Percentiles rank a stretch among this genome's conserved stretches.
Conservation (phyloP, 2,329 filamentous ascomycete species). For the Venturia aucupariae region DNA sequence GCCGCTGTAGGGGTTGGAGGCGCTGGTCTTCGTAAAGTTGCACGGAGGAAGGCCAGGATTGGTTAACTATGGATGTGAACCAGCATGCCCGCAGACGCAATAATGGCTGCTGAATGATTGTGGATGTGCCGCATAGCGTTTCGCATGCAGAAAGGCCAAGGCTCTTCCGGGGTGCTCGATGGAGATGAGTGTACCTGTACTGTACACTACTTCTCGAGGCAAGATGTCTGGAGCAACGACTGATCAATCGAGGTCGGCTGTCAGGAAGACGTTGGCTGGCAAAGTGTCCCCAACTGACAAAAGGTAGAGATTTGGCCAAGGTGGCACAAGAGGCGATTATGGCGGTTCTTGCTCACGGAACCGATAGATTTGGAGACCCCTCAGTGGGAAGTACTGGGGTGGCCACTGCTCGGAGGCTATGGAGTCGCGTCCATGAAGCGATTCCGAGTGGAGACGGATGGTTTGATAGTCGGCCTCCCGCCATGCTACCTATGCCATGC, state of each 20-base stretch:
- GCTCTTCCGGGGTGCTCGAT: neutral
- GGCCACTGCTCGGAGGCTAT: neutral
- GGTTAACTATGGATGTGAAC: neutral
- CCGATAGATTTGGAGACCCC: neutral
- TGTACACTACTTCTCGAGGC: neutral
- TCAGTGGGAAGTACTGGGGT: neutral
- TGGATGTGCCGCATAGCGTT: constrained; percentile 1
- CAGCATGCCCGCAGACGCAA: neutral
- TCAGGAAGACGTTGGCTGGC: neutral
- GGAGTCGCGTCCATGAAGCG: neutral
- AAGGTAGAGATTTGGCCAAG: too few relatives aligned
- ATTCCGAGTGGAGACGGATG: neutral
- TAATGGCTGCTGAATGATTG: neutral
- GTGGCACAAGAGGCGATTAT: neutral
- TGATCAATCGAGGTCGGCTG: neutral
- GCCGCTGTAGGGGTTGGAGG: neutral
- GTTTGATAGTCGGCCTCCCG: too few relatives aligned
- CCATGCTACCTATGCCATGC: too few relatives aligned
- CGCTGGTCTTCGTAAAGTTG: neutral
- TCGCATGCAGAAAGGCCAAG: neutral
- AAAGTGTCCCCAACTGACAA: neutral
- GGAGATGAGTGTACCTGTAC: neutral
- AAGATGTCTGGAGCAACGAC: neutral
- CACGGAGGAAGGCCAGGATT: neutral
- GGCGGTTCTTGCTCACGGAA: neutral